Evolutionary conservation across 2,329 filamentous ascomycete genomes (phyloP).

Genomic region (Trichothecium roseum): DNA sequence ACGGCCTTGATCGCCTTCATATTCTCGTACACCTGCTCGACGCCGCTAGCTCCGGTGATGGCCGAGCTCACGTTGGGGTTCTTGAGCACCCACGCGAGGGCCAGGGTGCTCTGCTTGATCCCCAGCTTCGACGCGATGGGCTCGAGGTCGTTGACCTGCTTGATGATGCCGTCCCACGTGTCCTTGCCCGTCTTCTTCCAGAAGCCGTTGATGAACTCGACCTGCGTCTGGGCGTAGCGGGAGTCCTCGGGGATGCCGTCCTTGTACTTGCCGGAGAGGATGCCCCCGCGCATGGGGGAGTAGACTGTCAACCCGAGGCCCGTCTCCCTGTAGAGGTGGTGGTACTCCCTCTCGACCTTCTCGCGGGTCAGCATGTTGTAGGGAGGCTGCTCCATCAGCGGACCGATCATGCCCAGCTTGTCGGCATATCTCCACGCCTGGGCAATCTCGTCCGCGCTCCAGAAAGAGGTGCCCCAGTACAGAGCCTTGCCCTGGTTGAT

Average conservation of each 20-base stretch:
- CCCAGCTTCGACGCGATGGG: conserved; percentile 55
- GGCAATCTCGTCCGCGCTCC: conserved; percentile 55
- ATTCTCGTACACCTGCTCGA: conserved; percentile 51
- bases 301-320: conserved; percentile 54
- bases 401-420: conserved; percentile 49
- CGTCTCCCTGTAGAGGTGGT: conserved; percentile 47
- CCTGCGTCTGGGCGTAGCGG: conserved; percentile 43
- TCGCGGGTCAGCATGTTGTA: conserved; percentile 55
- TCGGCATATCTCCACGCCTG: conserved; percentile 52
- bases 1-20: conserved; percentile 39
- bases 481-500: conserved; percentile 58
- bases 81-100: conserved; percentile 52
- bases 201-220: conserved; percentile 44
- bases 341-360: conserved; percentile 54
- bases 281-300: conserved; percentile 45
- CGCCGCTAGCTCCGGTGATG: conserved; percentile 48
- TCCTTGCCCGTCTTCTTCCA: conserved; percentile 38
- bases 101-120: conserved; percentile 44
- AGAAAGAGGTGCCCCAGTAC: conserved; percentile 63
- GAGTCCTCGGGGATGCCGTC: conserved; percentile 49
- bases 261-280: conserved; percentile 59
- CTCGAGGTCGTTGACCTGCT: conserved; percentile 48
- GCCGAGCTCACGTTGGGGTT: conserved; percentile 52
- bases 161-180: conserved; percentile 43
- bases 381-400: conserved; percentile 55